phyloP scores from a whole-genome alignment of 805 yeast species.

The Helenozyma rhizophorensis region DNA sequence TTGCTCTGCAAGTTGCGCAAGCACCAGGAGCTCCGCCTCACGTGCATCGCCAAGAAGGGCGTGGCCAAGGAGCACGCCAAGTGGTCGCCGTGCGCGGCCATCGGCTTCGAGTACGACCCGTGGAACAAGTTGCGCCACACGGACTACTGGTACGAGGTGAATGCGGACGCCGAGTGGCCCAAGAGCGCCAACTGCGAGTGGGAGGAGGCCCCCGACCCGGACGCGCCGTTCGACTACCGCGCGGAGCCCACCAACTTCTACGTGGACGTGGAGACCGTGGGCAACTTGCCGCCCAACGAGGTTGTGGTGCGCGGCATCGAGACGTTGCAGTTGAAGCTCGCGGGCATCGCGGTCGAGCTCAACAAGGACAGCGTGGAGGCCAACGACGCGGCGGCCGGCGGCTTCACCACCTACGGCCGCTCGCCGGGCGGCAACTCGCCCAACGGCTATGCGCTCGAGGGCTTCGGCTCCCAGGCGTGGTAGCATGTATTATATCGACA shows the following conservation, averaged over 20 bases:
- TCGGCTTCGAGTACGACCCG: conserved; percentile 98
- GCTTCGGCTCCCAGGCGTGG: conserved; percentile 35
- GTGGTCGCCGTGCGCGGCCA: conserved; percentile 96
- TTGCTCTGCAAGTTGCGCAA: conserved; percentile 85
- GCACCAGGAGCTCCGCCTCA: conserved; percentile 84
- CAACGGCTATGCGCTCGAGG: conserved; percentile 26
- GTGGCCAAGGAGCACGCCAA: conserved; percentile 97
- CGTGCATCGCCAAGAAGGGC: conserved; percentile 96
- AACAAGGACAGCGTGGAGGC: conserved; percentile 41
- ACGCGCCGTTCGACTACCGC: conserved; percentile 76
- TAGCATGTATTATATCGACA: conserved; percentile 4
- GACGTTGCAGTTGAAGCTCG: conserved; percentile 85
- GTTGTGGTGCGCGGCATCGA: conserved; percentile 82
- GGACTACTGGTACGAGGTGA: conserved; percentile 93
- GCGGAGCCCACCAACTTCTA: conserved; percentile 82
- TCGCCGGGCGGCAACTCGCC: conserved; percentile 31
- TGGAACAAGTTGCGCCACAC: conserved; percentile 97
- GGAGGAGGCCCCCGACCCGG: conserved; percentile 92
- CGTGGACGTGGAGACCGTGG: conserved; percentile 89
- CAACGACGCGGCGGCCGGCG: conserved; percentile 40
- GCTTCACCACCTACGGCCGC: conserved; percentile 46
- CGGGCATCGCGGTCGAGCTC: conserved; percentile 74
- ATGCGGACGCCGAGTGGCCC: conserved; percentile 92
- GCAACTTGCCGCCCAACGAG: conserved; percentile 82
- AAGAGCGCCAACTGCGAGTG: conserved; percentile 80